Evolutionary conservation across 148 eudicot genomes (phyloP), one percentile per base, ranked within the genome.

Genomic region (Amaranthus palmeri): DNA sequence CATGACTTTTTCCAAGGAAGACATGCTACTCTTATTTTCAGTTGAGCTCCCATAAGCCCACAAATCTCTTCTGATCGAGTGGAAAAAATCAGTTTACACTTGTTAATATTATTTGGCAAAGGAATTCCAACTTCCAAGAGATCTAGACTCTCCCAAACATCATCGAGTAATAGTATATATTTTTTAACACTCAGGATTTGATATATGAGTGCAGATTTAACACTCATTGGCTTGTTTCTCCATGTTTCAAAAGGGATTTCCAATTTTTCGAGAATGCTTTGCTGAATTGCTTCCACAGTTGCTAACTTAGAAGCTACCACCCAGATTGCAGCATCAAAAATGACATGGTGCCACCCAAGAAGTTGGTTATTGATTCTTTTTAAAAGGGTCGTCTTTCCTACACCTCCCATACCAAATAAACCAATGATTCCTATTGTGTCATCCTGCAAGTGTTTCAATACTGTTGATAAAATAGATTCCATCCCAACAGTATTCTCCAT

Each of bases 1-100:
- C 56, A 52, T 25, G 80, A 67, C 53, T 14, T 4, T 5, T 50
- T 10, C 36, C 45, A 6, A 43, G 55, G 4, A 67, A 77, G 67
- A 59, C 80, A 77, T 7, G 47, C 47, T 4, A 77, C 76, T 47
- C 59, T 72, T 41, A 77, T 51, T 44, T 49, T 67, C 41, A 43
- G 18, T 7, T 61, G 62, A 42, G 72, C 76, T 77, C 43, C 80
- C 80, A 77, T 77, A 42, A 57, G 71, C 47, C 67, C 75, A 45
- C 80, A 77, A 8, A 77, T 75, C 57, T 77, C 76, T 49, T 59
- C 72, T 42, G 71, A 77, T 42, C 80, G 68, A 4, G 76, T 72
- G 6, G 80, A 72, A 52, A 77, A 77, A 17, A 77, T 59, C 14
- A 77, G 25, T 10, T 77, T 77, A 7, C 61, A 64, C 57, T 49